Percentiles rank a stretch among this genome's conserved stretches.
phyloP scores from a whole-genome alignment of 352 stramenopile species.

The Pythium plurisporium region DNA sequence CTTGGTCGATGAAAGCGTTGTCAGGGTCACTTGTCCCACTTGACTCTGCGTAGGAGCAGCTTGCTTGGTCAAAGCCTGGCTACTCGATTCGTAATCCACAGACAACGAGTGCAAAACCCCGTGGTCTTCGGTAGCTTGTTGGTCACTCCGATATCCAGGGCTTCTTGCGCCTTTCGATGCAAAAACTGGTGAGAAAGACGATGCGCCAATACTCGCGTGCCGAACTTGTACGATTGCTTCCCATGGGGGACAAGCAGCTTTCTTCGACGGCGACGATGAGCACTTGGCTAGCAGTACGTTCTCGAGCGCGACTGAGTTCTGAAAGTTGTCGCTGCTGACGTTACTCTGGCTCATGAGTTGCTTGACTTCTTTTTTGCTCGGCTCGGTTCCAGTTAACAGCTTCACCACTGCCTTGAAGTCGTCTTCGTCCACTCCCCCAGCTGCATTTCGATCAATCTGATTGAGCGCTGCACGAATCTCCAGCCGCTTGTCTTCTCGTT shows the following conservation, averaged over 20 bases:
- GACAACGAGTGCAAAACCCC: background rate
- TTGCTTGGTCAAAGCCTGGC: background rate
- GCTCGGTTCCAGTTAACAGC: conserved; percentile 60
- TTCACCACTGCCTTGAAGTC: conserved; percentile 79
- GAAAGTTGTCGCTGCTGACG: conserved; percentile 37
- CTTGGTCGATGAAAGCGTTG: background rate
- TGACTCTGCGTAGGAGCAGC: background rate
- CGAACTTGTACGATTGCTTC: conserved; percentile 70
- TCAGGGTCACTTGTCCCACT: background rate
- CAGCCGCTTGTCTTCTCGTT: conserved; percentile 69
- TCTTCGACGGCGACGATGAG: conserved; percentile 64
- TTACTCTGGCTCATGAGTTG: conserved; percentile 56
- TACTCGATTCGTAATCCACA: background rate
- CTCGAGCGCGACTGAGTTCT: conserved; percentile 58
- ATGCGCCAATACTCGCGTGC: conserved; percentile 39
- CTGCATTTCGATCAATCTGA: conserved; percentile 64
- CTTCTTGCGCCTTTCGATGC: background rate
- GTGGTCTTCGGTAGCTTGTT: background rate
- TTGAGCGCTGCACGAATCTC: conserved; percentile 67
- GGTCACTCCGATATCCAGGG: background rate
- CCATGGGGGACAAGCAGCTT: conserved; percentile 62
- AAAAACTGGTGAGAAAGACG: background rate
- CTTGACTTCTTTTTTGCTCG: conserved; percentile 72
- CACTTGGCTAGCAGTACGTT: conserved; percentile 73
- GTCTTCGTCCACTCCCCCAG: conserved; percentile 62